Base-by-base conservation (phyloP, 805 yeast genomes). In the Cyberlindnera saturnus region DNA sequence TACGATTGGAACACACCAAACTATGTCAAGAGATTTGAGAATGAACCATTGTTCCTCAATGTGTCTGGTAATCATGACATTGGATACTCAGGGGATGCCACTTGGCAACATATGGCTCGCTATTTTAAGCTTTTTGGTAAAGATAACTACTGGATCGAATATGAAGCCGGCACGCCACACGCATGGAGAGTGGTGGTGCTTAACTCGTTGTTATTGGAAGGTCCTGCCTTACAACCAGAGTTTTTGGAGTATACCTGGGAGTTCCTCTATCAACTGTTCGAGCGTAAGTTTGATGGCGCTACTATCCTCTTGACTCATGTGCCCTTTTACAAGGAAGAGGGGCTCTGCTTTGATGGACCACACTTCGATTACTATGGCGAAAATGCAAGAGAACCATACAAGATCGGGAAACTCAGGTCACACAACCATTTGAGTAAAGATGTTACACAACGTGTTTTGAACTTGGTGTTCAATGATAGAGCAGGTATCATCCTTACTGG, bases 11-110 rank as follows among this genome's bases (percentile, higher is more conserved):
- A 71, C 32, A 56, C 72, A 23, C 61, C 63, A 17, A 54, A 64
- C 19, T 52, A 53, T 40, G 45, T 37, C 7, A 56, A 53, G 32
- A 28, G 36, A 33, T 54, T 63, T 51, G 67, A 61, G 17, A 70
- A 73, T 31, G 78, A 77, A 45, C 90, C 87, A 10, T 64, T 86
- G 32, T 78, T 91, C 57, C 74, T 88, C 47, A 93, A 93, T 60
- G 67, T 93, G 38, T 82, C 95, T 2, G 99, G 99, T 2, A 93
- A 93, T 61, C 99, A 93, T 61, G 99, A 93, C 61, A 81, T 91
- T 38, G 99, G 99, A 0, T 91, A 93, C 60, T 77, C 86, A 38
- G 98, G 98, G 0, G 99, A 93, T 63, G 87, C 95, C 34, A 89
- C 96, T 0, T 80, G 81, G 68, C 96, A 87, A 56, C 95, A 95